Percentiles rank a stretch among this genome's conserved stretches.
Evolutionary conservation across 768 basidiomycete genomes (phyloP).

Genomic region (Auricularia cornea): DNA sequence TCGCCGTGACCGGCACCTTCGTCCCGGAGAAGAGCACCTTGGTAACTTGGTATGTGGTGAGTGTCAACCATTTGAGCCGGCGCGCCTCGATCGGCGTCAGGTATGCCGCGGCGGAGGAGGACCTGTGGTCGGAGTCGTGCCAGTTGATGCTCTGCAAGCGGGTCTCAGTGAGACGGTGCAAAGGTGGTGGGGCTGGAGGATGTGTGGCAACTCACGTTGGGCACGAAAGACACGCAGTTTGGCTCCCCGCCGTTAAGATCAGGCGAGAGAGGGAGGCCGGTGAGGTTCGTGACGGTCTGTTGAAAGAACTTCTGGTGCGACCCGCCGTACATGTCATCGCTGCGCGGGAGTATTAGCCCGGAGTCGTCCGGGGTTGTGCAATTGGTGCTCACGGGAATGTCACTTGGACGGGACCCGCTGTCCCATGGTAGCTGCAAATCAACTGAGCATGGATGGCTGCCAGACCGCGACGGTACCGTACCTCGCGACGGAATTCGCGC

Average conservation of each 20-base stretch:
- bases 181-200: neutral
- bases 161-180: neutral
- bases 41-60: constrained; percentile 28
- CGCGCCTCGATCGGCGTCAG: neutral
- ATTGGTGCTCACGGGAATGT: constrained; percentile 23
- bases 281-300: constrained; percentile 37
- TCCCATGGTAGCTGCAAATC: constrained; percentile 39
- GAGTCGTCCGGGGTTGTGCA: no score
- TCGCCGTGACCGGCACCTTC: constrained; percentile 30
- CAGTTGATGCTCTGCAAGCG: neutral
- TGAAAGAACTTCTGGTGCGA: constrained; percentile 45
- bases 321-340: constrained; percentile 42
- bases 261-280: constrained; percentile 38
- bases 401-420: constrained; percentile 46
- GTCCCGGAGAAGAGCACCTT: constrained; percentile 32
- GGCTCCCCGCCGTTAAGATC: constrained; percentile 51
- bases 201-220: constrained; percentile 32
- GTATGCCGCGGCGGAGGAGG: neutral
- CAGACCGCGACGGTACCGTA: neutral
- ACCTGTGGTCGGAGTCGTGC: neutral
- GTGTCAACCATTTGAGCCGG: neutral
- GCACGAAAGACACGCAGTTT: constrained; percentile 49
- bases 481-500: constrained; percentile 32
- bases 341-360: neutral
- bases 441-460: no score